Evolutionary conservation across 495 filamentous ascomycete species (phyloP), one percentile per base, ranked within the genome.

Genomic region (Bacidia gigantensis): DNA sequence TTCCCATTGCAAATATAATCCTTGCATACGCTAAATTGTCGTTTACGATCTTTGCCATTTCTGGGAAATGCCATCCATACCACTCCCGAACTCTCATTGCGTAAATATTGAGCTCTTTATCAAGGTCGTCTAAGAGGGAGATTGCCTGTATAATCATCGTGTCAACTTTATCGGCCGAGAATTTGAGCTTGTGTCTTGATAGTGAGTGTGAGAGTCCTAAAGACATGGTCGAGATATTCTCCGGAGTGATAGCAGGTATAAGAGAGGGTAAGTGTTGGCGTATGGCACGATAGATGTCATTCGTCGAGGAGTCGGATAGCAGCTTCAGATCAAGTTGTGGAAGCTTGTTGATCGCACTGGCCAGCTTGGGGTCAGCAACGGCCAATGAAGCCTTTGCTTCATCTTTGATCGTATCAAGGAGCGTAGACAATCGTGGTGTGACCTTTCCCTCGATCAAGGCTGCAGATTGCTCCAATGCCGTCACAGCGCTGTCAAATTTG

Each of bases 11-110:
- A 50, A 90, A 70, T 53, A 97, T 88, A 46, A 97, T 79, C 46
- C 80, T 78, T 50, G 92, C 77, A 62, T 96, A 97, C 52, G 93
- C 93, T 49, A 96, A 70, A 69, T 99, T 99, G 76, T 99, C 92
- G 65, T 95, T 94, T 57, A 99, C 77, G 63, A 97, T 96, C 66
- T 86, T 85, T 54, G 84, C 89, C 77, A 99, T 77, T 70, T 99
- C 92, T 21, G 92, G 92, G 73, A 97, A 99, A 70, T 97, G 93
- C 92, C 92, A 99, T 52, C 92, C 92, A 61, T 99, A 99, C 92
- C 92, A 99, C 69, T 99, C 92, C 80, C 95, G 96, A 48, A 96
- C 89, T 63, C 92, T 76, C 92, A 99, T 99, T 58, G 92, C 93
- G 62, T 95, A 96, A 57, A 82, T 90, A 70, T 99, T 99, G 46